These are phyloP conservation scores for Lachancea fermentati DNA, from an alignment of 805 yeast species.

Conservation along the genomic window DNA sequence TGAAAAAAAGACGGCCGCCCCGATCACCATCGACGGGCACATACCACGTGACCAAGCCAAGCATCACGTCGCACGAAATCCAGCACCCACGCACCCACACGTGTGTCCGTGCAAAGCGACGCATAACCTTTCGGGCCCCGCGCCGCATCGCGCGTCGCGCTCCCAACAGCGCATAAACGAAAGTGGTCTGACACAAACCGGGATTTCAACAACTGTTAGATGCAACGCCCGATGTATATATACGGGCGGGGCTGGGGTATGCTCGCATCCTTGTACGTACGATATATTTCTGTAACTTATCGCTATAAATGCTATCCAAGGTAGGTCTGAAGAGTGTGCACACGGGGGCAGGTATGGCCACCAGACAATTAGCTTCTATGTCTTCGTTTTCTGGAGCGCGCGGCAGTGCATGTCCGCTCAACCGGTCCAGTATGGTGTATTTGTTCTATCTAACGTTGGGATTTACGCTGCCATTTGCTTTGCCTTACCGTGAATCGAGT, in stretches of 20 bases:
- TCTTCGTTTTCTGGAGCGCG: background rate
- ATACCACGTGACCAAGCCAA: no score
- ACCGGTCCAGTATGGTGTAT: slow-evolving; percentile 11
- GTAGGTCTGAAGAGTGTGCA: no score
- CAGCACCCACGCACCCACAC: no score
- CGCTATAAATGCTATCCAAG: no score
- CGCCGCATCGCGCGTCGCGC: background rate
- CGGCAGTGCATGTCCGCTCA: slow-evolving; percentile 5
- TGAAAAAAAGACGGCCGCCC: no score
- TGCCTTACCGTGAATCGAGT: slow-evolving; percentile 32
- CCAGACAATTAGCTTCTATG: background rate
- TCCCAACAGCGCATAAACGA: background rate
- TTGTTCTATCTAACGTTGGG: slow-evolving; percentile 25
- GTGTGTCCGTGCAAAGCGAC: background rate
- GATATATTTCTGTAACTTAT: background rate
- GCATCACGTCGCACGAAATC: no score
- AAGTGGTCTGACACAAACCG: slow-evolving; percentile 1
- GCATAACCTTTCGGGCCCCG: background rate
- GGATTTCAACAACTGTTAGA: background rate
- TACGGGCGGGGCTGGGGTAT: background rate
- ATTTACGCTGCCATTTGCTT: slow-evolving; percentile 24
- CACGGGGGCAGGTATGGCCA: no score
- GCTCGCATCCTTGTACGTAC: no score
- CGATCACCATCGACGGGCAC: no score
- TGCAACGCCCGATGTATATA: background rate